Base-by-base conservation (phyloP, 176 grass and related monocot genomes). In the Typha latifolia region DNA sequence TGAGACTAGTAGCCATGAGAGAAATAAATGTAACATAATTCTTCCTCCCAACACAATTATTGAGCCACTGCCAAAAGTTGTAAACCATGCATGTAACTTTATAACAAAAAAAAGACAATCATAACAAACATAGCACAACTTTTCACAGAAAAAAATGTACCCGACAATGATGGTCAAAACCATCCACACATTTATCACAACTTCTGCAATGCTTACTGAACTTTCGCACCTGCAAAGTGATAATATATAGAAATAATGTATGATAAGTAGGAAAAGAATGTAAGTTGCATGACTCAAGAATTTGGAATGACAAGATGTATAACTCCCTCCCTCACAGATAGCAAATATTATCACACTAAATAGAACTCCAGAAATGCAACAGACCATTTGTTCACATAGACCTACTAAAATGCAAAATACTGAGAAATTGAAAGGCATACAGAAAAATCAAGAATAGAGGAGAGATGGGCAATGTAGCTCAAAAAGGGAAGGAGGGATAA, bases 151-250 rank as follows among this genome's bases (percentile, higher is more conserved):
- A 24, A 24, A 64, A 4, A 79, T 29, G 27, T 64, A 99, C 94
- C 89, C 94, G 81, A 16, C 95, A 99, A 76, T 99, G 95, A 77
- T 99, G 95, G 67, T 99, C 95, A 74, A 99, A 99, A 77, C 95
- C 86, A 83, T 99, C 95, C 51, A 99, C 95, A 79, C 95, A 99
- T 77, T 99, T 99, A 61, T 99, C 95, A 70, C 95, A 99, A 64
- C 95, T 99, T 82, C 89, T 86, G 69, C 95, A 99, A 70, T 99
- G 95, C 71, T 99, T 99, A 85, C 89, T 99, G 74, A 84, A 99
- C 71, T 93, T 90, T 48, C 74, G 68, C 51, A 94, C 95, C 95
- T 99, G 82, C 50, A 49, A 59, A 26, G 24, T 67, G 64, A 34
- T 32, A 49, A 64, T 22, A 51, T 73, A 8, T 19, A 66, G n/a